A percentile compares a stretch with the other conserved stretches of the same genome.
These are phyloP conservation scores for Aspergillus fumigatiaffinis DNA, from an alignment of 2,329 filamentous ascomycete species.

Conservation along the genomic window DNA sequence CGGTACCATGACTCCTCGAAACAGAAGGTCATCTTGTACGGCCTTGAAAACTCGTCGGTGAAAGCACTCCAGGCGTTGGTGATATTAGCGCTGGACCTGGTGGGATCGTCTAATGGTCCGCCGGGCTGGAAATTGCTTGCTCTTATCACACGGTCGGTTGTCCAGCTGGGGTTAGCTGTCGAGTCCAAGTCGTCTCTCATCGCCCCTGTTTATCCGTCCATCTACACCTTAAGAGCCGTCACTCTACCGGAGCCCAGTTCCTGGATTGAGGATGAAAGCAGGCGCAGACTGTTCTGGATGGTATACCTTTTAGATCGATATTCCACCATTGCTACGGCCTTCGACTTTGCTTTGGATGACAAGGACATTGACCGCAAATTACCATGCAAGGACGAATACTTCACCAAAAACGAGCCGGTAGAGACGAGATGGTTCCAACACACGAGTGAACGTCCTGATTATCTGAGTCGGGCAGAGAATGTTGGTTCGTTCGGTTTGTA, in stretches of 20 bases:
- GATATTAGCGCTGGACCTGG: constrained; percentile 78
- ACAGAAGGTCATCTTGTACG: constrained; percentile 80
- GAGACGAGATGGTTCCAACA: constrained; percentile 76
- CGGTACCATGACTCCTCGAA: constrained; percentile 79
- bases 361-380: constrained; percentile 83
- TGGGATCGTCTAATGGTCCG: constrained; percentile 82
- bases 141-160: constrained; percentile 80
- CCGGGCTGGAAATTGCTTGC: constrained; percentile 91
- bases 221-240: constrained; percentile 83
- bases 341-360: constrained; percentile 85
- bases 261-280: constrained; percentile 85
- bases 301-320: constrained; percentile 87
- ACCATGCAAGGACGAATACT: constrained; percentile 83
- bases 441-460: constrained; percentile 54
- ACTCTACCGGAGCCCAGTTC: constrained; percentile 77
- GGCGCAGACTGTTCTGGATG: constrained; percentile 88
- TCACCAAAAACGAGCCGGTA: constrained; percentile 76
- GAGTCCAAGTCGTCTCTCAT: constrained; percentile 77
- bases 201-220: constrained; percentile 75
- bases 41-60: constrained; percentile 84
- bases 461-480: constrained; percentile 70
- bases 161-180: constrained; percentile 80
- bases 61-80: constrained; percentile 83
- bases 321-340: constrained; percentile 84
- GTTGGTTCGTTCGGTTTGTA: constrained; percentile 86